Percentiles rank a stretch among this genome's conserved stretches.
Evolutionary conservation across 2,329 filamentous ascomycete genomes (phyloP).

Genomic region (Phaeomoniella chlamydospora): DNA sequence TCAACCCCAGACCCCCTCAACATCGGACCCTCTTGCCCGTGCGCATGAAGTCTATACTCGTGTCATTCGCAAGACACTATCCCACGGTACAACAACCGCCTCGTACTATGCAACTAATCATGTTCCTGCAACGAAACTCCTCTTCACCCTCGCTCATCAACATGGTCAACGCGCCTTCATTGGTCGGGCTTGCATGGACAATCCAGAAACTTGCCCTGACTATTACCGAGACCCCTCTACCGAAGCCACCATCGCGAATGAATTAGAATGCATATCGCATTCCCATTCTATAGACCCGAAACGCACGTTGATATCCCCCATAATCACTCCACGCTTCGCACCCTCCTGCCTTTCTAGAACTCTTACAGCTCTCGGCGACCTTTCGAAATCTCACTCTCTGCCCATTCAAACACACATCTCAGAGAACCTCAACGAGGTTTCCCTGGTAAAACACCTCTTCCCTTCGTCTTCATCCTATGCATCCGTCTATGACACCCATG

Average conservation of each 20-base stretch:
- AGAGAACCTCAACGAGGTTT: slow-evolving; percentile 64
- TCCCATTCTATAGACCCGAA: slow-evolving; percentile 53
- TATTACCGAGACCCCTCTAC: slow-evolving; percentile 66
- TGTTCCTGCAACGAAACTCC: slow-evolving; percentile 75
- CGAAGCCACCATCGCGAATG: slow-evolving; percentile 40
- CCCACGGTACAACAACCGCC: slow-evolving; percentile 83
- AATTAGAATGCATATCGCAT: slow-evolving; percentile 48
- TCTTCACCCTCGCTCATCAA: slow-evolving; percentile 67
- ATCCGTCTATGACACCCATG: slow-evolving; percentile 60
- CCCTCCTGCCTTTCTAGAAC: slow-evolving; percentile 37
- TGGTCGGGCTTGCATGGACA: slow-evolving; percentile 92
- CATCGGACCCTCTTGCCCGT: slow-evolving; percentile 32
- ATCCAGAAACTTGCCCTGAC: slow-evolving; percentile 46
- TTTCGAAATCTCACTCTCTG: slow-evolving; percentile 46
- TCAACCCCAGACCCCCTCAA: not conserved
- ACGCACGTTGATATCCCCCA: slow-evolving; percentile 50
- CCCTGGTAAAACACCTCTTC: slow-evolving; percentile 57
- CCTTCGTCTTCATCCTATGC: slow-evolving; percentile 52
- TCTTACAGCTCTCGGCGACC: slow-evolving; percentile 47
- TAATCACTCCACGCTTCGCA: slow-evolving; percentile 59
- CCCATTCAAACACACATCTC: slow-evolving; percentile 75
- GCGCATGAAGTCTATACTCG: slow-evolving; percentile 62
- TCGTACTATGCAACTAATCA: slow-evolving; percentile 91
- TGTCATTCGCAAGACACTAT: slow-evolving; percentile 64
- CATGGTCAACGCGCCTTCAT: slow-evolving; percentile 81